Evolutionary conservation across 1,284 basidiomycete species (phyloP).

Genomic region (Phlebopus sp.): DNA sequence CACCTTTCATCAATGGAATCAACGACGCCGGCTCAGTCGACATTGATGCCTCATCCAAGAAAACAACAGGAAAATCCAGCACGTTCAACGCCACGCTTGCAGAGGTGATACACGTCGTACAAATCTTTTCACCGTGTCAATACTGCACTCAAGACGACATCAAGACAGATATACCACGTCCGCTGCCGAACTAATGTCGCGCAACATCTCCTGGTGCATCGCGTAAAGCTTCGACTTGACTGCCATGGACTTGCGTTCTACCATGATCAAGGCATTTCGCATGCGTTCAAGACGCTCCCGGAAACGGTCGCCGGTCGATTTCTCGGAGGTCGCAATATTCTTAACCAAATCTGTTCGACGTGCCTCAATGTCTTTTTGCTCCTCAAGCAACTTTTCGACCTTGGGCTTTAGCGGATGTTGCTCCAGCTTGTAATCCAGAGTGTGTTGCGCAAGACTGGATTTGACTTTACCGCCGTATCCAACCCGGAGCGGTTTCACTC

Average conservation of each 20-base stretch:
- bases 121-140: constrained; percentile 51
- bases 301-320: constrained; percentile 16
- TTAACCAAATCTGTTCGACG: constrained; percentile 27
- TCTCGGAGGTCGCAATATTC: constrained; percentile 25
- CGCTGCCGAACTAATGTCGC: constrained; percentile 59
- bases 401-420: constrained; percentile 54
- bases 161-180: constrained; percentile 60
- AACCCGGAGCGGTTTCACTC: constrained; percentile 75
- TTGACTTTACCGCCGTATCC: constrained; percentile 67
- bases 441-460: constrained; percentile 53
- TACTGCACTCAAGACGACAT: constrained; percentile 5
- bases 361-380: constrained; percentile 30
- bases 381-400: constrained; percentile 40
- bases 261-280: constrained; percentile 35
- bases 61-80: constrained; percentile 90
- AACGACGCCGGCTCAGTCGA: constrained; percentile 89
- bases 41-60: constrained; percentile 95
- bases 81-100: constrained; percentile 57
- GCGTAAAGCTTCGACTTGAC: constrained; percentile 45
- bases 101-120: constrained; percentile 80
- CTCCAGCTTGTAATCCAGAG: constrained; percentile 67
- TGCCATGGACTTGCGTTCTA: constrained; percentile 35
- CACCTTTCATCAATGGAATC: constrained; percentile 87
- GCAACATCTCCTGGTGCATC: constrained; percentile 52
- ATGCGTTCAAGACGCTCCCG: constrained; percentile 37